Base-by-base conservation (phyloP, 2,329 filamentous ascomycete genomes). In the Pezicula radicicola region DNA sequence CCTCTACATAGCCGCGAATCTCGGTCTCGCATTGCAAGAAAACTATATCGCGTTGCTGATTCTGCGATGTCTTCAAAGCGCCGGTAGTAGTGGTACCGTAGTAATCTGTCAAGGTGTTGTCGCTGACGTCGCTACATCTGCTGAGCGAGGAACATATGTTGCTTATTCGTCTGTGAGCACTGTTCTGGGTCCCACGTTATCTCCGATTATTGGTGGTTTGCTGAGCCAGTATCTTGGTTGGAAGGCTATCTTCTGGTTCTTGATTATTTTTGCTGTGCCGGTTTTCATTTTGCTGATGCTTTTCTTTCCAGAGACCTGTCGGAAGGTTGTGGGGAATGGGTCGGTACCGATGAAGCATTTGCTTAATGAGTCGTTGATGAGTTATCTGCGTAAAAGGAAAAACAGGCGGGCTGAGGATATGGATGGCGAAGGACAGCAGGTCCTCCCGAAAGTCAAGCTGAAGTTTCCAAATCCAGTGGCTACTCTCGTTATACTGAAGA, bases 91-190 rank as follows among this genome's bases (percentile, higher is more conserved):
- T 50, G 78, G 78, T 2, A 86, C 83, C 0, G 72, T 87, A 4
- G 78, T 84, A 0, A 71, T 89, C 6, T 74, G 72, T 0, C 71
- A 71, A 25, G 86, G 79, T 0, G 78, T 88, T 0, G 76, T 89
- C 1, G 81, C 81, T 0, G 87, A 90, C 61, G 72, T 87, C 7
- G 74, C 80, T 6, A 85, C 80, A 0, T 77, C 78, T 2, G 78
- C 77, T 1, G 84, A 89, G 61, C 70, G 64, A 51, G 62, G 86
- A 54, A 85, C 79, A 46, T 91, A 87, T 63, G 85, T 91, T 72
- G 85, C 81, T 45, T 75, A 82, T 59, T 78, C 83, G 30, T 45
- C 56, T 51, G 21, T 62, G 55, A 7, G 39, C 55, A 5, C 44
- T 61, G 76, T 75, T 46, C 58, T 75, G 12, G 67, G 65, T 5